These are phyloP conservation scores for Lactifluus hygrophoroides DNA, from an alignment of 768 basidiomycete species.

Conservation along the genomic window DNA sequence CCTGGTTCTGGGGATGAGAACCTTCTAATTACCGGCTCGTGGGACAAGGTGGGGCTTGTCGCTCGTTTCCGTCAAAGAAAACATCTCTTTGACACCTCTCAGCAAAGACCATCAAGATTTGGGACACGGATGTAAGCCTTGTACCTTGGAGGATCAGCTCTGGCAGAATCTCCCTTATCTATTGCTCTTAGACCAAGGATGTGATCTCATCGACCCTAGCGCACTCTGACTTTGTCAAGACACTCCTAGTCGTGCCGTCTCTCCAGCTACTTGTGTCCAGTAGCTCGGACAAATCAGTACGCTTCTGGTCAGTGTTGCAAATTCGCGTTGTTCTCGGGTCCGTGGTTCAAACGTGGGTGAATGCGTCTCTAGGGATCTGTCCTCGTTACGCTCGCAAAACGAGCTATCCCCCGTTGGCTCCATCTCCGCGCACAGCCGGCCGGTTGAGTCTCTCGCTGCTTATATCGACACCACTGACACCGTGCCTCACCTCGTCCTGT, in stretches of 20 bases:
- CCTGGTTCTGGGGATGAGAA: constrained; percentile 34
- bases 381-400: constrained; percentile 32
- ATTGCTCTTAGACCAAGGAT: constrained; percentile 54
- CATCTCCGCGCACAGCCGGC: constrained; percentile 79
- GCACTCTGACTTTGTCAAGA: constrained; percentile 89
- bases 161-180: constrained; percentile 4
- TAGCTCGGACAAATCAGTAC: constrained; percentile 81
- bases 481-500: constrained; percentile 41
- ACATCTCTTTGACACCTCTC: constrained; percentile 13
- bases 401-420: constrained; percentile 51
- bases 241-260: constrained; percentile 60
- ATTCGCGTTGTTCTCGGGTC: neutral
- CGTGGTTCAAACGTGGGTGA: neutral
- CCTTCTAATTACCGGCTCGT: constrained; percentile 81
- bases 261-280: constrained; percentile 69
- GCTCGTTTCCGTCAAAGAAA: neutral
- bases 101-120: constrained; percentile 72
- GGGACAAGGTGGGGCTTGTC: constrained; percentile 64
- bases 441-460: constrained; percentile 73
- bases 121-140: constrained; percentile 62
- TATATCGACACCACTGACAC: constrained; percentile 25
- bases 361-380: constrained; percentile 52
- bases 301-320: constrained; percentile 66
- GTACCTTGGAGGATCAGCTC: neutral
- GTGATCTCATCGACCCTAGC: constrained; percentile 63